Evolutionary conservation across 2,329 filamentous ascomycete species (phyloP).

Genomic region (Ophiosphaerella narmari): DNA sequence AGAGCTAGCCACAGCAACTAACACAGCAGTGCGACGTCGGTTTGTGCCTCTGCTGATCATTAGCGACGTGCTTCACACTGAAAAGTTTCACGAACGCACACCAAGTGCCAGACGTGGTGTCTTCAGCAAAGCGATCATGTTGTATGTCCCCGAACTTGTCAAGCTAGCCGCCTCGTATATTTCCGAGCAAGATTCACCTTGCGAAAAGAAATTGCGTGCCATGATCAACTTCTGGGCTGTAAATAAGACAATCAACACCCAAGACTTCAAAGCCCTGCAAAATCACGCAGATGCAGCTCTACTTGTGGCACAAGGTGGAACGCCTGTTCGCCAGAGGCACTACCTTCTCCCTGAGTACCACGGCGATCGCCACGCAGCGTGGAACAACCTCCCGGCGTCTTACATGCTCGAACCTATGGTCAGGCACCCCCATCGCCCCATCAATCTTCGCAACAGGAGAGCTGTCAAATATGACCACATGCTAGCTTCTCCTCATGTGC

Average conservation of each 20-base stretch:
- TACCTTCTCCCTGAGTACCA: constrained; percentile 77
- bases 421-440: constrained; percentile 74
- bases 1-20: constrained; percentile 36
- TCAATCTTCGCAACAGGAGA: constrained; percentile 70
- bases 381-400: constrained; percentile 81
- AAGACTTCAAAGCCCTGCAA: constrained; percentile 63
- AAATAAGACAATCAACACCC: constrained; percentile 63
- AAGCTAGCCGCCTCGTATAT: constrained; percentile 58
- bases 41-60: constrained; percentile 79
- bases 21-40: constrained; percentile 66
- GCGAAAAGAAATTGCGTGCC: constrained; percentile 61
- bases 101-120: constrained; percentile 5
- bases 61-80: constrained; percentile 72
- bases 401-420: constrained; percentile 80
- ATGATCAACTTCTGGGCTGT: constrained; percentile 74
- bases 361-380: constrained; percentile 73
- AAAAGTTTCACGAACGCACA: constrained; percentile 26
- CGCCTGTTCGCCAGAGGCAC: constrained; percentile 57
- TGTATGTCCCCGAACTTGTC: constrained; percentile 66
- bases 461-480: constrained; percentile 68
- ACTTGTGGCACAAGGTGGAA: constrained; percentile 36
- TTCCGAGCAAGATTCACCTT: constrained; percentile 66
- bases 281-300: constrained; percentile 57
- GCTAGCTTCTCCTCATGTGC: constrained; percentile 69
- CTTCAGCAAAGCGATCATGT: constrained; percentile 51